These are phyloP conservation scores for Ascochyta rabiei DNA, from an alignment of 2,329 filamentous ascomycete species.

Conservation along the genomic window DNA sequence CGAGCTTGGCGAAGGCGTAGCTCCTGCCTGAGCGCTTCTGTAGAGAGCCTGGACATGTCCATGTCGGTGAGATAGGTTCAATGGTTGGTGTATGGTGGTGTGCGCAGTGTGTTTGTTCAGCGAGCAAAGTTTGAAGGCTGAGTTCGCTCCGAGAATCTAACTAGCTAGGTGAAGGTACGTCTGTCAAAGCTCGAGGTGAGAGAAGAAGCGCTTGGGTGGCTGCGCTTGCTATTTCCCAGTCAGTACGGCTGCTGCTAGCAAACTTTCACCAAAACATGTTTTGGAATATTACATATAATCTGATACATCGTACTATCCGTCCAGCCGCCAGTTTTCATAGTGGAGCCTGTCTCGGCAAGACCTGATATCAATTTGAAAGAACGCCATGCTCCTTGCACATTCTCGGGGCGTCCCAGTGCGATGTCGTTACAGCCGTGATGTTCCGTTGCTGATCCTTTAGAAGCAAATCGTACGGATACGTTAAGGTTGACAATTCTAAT, in stretches of 20 bases:
- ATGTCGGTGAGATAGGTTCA: not conserved
- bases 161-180: not conserved
- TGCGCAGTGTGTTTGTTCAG: not conserved
- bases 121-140: not conserved
- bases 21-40: not conserved
- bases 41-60: not conserved
- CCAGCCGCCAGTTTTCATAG: not conserved
- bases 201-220: not conserved
- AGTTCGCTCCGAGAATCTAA: not conserved
- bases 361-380: conserved; percentile 12
- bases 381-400: conserved; percentile 15
- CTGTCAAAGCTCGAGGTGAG: not conserved
- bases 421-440: conserved; percentile 19
- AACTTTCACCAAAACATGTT: not conserved
- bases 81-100: not conserved
- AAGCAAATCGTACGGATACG: conserved; percentile 6
- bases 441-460: conserved; percentile 1
- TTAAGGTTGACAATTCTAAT: not conserved
- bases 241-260: not conserved
- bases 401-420: conserved; percentile 6
- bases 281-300: conserved; percentile 10
- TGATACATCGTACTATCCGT: conserved; percentile 8
- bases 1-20: not conserved
- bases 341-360: not conserved
- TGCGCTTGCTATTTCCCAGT: not conserved